Conservation (phyloP, 163 green algal genomes). For the Smithsoniella earleae region DNA sequence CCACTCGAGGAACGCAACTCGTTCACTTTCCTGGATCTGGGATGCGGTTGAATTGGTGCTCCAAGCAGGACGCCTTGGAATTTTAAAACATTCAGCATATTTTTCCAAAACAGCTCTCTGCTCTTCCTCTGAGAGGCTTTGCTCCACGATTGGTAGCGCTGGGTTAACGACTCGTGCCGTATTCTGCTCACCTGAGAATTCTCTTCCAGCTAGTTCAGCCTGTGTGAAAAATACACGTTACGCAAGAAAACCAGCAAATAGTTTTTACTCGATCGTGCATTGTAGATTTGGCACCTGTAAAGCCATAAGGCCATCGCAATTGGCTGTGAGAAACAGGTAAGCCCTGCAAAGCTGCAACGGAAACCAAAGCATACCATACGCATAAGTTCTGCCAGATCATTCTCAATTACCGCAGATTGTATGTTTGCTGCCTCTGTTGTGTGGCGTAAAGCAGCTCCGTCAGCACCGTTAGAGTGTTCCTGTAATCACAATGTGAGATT, state of each 20-base stretch:
- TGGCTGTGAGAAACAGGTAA: background rate
- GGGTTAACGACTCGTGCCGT: constrained; percentile 61
- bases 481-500: background rate
- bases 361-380: constrained; percentile 56
- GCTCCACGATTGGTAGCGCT: constrained; percentile 36
- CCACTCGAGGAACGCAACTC: constrained; percentile 78
- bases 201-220: constrained; percentile 72
- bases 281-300: background rate
- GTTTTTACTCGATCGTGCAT: background rate
- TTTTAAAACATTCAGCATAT: constrained; percentile 44
- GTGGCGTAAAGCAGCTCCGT: constrained; percentile 40
- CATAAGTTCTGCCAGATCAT: constrained; percentile 93
- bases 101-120: constrained; percentile 48
- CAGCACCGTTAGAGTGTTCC: background rate
- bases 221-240: no score
- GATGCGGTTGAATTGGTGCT: constrained; percentile 50
- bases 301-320: background rate
- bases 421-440: constrained; percentile 60
- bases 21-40: constrained; percentile 68
- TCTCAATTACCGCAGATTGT: constrained; percentile 74
- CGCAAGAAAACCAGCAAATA: background rate
- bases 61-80: constrained; percentile 66
- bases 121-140: constrained; percentile 42
- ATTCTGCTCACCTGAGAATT: constrained; percentile 80
- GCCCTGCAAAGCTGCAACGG: background rate